Conservation (phyloP, 2,329 filamentous ascomycete species). For the Botrytis deweyae region DNA sequence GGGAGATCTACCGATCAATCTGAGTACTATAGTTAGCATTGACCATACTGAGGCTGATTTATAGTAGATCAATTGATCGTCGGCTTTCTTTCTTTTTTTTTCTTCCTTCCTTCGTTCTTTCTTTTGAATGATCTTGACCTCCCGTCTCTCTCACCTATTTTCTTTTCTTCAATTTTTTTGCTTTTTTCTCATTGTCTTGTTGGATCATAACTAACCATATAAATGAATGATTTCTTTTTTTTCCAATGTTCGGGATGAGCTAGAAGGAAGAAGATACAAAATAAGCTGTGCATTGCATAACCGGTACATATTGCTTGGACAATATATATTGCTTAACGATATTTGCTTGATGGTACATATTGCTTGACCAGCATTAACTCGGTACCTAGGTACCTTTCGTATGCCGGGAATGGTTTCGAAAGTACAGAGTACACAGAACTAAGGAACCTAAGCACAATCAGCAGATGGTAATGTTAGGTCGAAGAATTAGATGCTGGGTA, state of each 20-base stretch:
- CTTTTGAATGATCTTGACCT: background rate
- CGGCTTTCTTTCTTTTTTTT: background rate
- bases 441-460: background rate
- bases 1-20: slow-evolving; percentile 2
- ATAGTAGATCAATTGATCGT: background rate
- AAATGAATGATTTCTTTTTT: background rate
- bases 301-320: slow-evolving; percentile 13
- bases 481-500: background rate
- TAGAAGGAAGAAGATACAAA: background rate
- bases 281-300: slow-evolving; percentile 15
- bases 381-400: background rate
- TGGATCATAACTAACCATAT: background rate
- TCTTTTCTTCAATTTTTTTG: background rate
- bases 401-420: background rate
- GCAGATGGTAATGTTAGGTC: slow-evolving; percentile 1
- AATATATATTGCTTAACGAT: background rate
- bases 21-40: background rate
- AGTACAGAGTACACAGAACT: background rate
- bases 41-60: background rate
- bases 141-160: background rate
- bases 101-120: background rate
- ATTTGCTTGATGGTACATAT: slow-evolving; percentile 3
- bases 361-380: slow-evolving; percentile 10
- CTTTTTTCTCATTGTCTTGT: background rate
- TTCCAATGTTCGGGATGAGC: background rate